These are phyloP conservation scores for Globisporangium abappressorium DNA, from an alignment of 352 stramenopile genomes.

Conservation along the genomic window DNA sequence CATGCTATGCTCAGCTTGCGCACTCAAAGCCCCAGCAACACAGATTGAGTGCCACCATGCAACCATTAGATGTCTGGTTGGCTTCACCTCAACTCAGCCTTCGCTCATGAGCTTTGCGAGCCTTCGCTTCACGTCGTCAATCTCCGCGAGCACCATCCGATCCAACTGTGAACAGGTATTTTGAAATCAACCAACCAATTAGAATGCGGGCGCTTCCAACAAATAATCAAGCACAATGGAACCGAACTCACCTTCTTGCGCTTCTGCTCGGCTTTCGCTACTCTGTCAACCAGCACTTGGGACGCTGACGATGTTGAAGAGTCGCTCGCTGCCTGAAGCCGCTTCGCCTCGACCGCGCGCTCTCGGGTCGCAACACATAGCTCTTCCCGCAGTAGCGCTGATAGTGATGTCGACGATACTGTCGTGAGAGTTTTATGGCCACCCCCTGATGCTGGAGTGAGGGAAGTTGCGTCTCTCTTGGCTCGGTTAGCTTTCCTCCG, in stretches of 20 bases:
- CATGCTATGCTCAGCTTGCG: background rate
- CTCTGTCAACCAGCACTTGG: slow-evolving; percentile 38
- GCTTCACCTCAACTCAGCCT: slow-evolving; percentile 14
- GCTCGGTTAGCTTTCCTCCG: slow-evolving; percentile 1
- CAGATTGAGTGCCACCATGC: background rate
- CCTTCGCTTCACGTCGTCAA: slow-evolving; percentile 66
- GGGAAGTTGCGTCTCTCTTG: background rate
- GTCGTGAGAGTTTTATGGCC: background rate
- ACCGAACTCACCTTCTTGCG: slow-evolving; percentile 47
- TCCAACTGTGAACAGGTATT: slow-evolving; percentile 37
- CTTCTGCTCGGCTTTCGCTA: slow-evolving; percentile 47
- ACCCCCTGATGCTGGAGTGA: background rate
- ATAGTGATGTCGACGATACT: slow-evolving; percentile 24
- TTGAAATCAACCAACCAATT: background rate
- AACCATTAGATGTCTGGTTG: background rate
- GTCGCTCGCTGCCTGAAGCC: background rate
- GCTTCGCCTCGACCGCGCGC: background rate
- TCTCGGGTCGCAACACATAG: slow-evolving; percentile 24
- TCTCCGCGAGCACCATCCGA: slow-evolving; percentile 50
- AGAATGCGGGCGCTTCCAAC: background rate
- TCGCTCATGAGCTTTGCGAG: slow-evolving; percentile 42
- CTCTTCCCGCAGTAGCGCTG: slow-evolving; percentile 34
- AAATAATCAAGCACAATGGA: background rate
- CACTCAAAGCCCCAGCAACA: background rate
- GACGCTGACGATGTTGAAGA: slow-evolving; percentile 10